These are phyloP conservation scores for Wickerhamiella sergipiensis DNA, from an alignment of 805 yeast genomes.

Conservation along the genomic window DNA sequence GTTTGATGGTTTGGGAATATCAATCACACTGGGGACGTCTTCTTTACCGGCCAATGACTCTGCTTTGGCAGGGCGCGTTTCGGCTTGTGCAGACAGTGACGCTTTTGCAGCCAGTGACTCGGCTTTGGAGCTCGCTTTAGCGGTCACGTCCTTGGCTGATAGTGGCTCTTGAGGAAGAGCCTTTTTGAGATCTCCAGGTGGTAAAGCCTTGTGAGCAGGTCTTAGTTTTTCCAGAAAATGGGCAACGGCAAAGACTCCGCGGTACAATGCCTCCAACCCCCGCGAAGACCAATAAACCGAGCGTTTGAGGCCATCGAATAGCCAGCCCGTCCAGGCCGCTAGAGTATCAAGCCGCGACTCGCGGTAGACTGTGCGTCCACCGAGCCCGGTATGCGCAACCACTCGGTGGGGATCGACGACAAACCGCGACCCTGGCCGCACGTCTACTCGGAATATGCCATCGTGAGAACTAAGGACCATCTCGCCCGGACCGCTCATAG, in stretches of 20 bases:
- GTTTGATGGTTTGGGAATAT: neutral
- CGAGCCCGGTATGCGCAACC: constrained; percentile 1
- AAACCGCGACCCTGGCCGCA: neutral
- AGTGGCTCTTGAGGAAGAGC: too few species aligned
- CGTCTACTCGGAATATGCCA: constrained; percentile 3
- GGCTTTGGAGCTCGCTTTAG: too few species aligned
- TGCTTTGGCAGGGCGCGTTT: too few species aligned
- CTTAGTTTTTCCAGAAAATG: neutral
- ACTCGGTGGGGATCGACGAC: neutral
- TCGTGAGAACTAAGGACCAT: constrained; percentile 8
- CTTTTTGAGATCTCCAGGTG: too few species aligned
- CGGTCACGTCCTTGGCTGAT: too few species aligned
- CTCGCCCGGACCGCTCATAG: neutral
- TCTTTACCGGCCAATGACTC: neutral
- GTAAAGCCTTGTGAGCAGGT: neutral
- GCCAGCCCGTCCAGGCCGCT: neutral
- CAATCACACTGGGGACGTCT: neutral
- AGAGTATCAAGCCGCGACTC: constrained; percentile 2
- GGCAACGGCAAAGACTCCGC: neutral
- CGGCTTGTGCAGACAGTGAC: too few species aligned
- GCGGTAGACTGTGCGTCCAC: neutral
- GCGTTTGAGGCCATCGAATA: neutral
- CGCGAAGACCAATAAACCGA: neutral
- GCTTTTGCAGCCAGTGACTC: too few species aligned
- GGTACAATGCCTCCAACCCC: neutral